Evolutionary conservation across 495 filamentous ascomycete species (phyloP).

Genomic region (Penicillium argentinense): DNA sequence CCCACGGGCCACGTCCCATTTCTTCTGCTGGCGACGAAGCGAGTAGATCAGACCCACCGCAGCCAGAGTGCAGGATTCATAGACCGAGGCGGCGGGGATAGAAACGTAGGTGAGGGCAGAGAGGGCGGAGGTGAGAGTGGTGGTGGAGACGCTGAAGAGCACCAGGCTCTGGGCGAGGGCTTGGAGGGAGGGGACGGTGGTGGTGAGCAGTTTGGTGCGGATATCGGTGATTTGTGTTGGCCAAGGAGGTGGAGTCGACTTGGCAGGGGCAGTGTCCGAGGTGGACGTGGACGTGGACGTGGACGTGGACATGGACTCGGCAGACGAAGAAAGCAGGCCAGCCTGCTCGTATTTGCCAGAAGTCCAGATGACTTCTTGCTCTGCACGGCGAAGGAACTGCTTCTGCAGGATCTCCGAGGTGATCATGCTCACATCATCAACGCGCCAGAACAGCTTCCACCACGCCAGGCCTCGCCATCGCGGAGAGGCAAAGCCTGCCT

Average conservation of each 20-base stretch:
- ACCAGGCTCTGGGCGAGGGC: slow-evolving; percentile 76
- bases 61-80: slow-evolving; percentile 78
- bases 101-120: slow-evolving; percentile 70
- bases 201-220: slow-evolving; percentile 55
- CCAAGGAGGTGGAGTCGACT: slow-evolving; percentile 32
- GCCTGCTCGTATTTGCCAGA: slow-evolving; percentile 78
- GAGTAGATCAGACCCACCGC: slow-evolving; percentile 76
- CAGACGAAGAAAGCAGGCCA: slow-evolving; percentile 40
- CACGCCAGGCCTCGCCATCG: slow-evolving; percentile 77
- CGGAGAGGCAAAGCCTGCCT: slow-evolving; percentile 65
- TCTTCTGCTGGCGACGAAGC: slow-evolving; percentile 69
- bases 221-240: slow-evolving; percentile 44
- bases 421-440: slow-evolving; percentile 85
- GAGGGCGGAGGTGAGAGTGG: slow-evolving; percentile 60
- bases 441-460: slow-evolving; percentile 95
- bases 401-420: slow-evolving; percentile 71
- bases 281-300: too few relatives aligned
- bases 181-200: slow-evolving; percentile 74
- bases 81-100: slow-evolving; percentile 52
- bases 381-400: slow-evolving; percentile 72
- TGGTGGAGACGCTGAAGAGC: slow-evolving; percentile 68
- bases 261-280: slow-evolving; percentile 11
- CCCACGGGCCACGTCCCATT: slow-evolving; percentile 70
- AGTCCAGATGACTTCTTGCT: slow-evolving; percentile 74
- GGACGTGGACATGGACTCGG: too few relatives aligned